Evolutionary conservation across 176 grass and related monocot genomes (phyloP).

Genomic region (Rhipidocladum racemiflorum): DNA sequence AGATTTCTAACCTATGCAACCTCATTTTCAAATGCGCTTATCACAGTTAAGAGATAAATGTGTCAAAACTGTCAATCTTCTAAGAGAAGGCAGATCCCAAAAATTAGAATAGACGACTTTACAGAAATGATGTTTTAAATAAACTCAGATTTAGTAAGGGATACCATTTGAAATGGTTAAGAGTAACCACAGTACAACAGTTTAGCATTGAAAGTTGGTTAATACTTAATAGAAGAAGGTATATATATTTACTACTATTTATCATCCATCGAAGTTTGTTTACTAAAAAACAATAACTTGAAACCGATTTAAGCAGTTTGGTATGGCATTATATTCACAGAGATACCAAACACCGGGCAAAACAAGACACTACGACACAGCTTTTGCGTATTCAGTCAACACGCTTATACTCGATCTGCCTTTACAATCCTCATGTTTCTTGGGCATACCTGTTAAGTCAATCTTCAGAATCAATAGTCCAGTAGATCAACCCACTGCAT

Average conservation of each 20-base stretch:
- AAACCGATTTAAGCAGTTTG: background rate
- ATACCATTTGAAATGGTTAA: background rate
- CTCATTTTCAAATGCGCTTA: too few relatives aligned
- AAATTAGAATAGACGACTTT: background rate
- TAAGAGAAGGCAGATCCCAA: background rate
- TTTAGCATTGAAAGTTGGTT: background rate
- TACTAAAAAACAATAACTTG: background rate
- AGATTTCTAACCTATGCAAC: too few relatives aligned
- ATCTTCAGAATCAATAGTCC: constrained; percentile 75
- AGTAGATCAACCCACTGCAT: constrained; percentile 79
- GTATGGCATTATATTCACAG: constrained; percentile 20
- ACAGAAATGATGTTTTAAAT: too few relatives aligned
- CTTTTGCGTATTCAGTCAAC: background rate
- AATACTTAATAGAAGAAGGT: background rate
- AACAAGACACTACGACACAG: background rate
- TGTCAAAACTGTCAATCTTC: constrained; percentile 3
- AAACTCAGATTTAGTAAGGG: too few relatives aligned
- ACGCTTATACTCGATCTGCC: background rate
- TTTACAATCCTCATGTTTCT: constrained; percentile 14
- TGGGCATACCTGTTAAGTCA: constrained; percentile 18
- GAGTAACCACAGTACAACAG: background rate
- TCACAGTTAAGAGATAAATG: too few relatives aligned
- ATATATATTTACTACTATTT: background rate
- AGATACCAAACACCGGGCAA: background rate
- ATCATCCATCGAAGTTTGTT: background rate